Conservation (phyloP, 345 rosid species). For the Dimocarpus longan region DNA sequence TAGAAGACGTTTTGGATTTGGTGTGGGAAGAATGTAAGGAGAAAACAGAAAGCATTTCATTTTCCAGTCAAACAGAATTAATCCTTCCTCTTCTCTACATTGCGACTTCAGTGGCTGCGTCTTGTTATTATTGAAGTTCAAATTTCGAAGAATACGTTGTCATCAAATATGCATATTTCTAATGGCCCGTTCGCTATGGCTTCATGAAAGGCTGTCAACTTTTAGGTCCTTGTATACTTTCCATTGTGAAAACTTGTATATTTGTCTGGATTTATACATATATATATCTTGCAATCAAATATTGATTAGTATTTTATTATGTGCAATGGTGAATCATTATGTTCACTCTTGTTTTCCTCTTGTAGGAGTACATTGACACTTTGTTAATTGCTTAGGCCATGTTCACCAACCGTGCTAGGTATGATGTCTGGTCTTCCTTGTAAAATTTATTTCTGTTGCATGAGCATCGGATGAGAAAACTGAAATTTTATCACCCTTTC, state of each 20-base stretch:
- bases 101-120: too few relatives aligned
- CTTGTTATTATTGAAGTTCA: too few relatives aligned
- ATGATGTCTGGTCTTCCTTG: slow-evolving; percentile 13
- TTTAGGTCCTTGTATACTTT: neutral
- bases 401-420: slow-evolving; percentile 95
- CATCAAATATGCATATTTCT: neutral
- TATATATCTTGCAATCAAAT: too few relatives aligned
- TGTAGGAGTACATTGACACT: slow-evolving; percentile 89
- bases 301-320: neutral
- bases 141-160: too few relatives aligned
- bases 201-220: neutral
- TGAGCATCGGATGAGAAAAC: too few relatives aligned
- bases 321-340: neutral
- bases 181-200: neutral
- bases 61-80: neutral
- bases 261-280: neutral
- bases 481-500: too few relatives aligned
- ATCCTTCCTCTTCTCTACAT: too few relatives aligned
- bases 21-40: too few relatives aligned
- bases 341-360: slow-evolving; percentile 9
- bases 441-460: too few relatives aligned
- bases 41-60: too few relatives aligned
- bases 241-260: neutral
- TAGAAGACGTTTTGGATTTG: too few relatives aligned
- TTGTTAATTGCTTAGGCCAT: slow-evolving; percentile 81